phyloP scores from a whole-genome alignment of 2,329 filamentous ascomycete species.

The Albifimbria verrucaria region DNA sequence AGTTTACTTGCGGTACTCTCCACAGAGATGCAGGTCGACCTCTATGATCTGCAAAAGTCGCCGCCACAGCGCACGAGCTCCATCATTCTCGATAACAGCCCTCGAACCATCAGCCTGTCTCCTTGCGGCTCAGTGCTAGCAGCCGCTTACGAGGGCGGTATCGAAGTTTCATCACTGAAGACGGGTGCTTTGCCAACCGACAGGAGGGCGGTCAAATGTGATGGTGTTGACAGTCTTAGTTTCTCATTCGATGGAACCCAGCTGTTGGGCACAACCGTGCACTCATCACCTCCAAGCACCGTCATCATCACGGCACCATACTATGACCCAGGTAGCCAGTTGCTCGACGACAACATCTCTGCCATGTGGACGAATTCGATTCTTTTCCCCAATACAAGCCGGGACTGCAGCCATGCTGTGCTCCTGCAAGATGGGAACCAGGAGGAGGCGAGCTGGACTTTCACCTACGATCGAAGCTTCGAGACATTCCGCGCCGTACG shows the following conservation, averaged over 20 bases:
- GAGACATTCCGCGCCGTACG: slow-evolving; percentile 76
- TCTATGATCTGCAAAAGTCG: slow-evolving; percentile 68
- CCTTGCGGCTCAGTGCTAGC: slow-evolving; percentile 80
- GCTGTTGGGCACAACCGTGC: slow-evolving; percentile 70
- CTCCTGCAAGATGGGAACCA: slow-evolving; percentile 59
- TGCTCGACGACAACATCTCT: slow-evolving; percentile 65
- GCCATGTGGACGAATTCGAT: slow-evolving; percentile 84
- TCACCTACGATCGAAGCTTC: slow-evolving; percentile 73
- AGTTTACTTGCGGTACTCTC: slow-evolving; percentile 75
- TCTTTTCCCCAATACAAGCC: slow-evolving; percentile 76
- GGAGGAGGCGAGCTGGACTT: slow-evolving; percentile 70
- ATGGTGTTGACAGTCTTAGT: slow-evolving; percentile 67
- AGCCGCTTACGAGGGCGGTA: slow-evolving; percentile 82
- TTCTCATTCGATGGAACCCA: slow-evolving; percentile 79
- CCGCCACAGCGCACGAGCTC: slow-evolving; percentile 71
- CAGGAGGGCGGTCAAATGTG: slow-evolving; percentile 73
- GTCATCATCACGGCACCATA: slow-evolving; percentile 78
- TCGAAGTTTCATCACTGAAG: slow-evolving; percentile 77
- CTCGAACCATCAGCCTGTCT: slow-evolving; percentile 75
- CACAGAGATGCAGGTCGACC: slow-evolving; percentile 76
- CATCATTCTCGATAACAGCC: slow-evolving; percentile 73
- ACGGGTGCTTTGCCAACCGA: slow-evolving; percentile 62
- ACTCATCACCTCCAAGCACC: slow-evolving; percentile 62
- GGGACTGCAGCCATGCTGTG: slow-evolving; percentile 74
- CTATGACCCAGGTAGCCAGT: slow-evolving; percentile 66